phyloP scores from a whole-genome alignment of 2,329 filamentous ascomycete genomes.

The Pseudopithomyces maydicus region DNA sequence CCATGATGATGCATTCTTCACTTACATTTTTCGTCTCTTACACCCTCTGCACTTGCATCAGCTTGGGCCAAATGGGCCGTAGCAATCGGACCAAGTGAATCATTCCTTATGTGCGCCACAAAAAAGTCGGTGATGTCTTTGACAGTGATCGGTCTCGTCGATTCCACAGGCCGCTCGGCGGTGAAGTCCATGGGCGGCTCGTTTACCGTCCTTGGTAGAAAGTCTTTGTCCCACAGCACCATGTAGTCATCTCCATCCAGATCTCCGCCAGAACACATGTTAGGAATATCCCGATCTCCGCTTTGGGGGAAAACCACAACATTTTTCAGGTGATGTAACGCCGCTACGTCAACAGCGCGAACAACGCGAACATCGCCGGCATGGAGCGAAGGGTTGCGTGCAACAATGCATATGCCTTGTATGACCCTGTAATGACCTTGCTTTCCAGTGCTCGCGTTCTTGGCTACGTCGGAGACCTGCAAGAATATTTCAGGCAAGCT shows the following conservation, averaged over 20 bases:
- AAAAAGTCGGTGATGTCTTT: conserved; percentile 84
- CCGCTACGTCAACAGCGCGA: conserved; percentile 74
- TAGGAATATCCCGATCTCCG: conserved; percentile 82
- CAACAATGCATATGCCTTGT: conserved; percentile 78
- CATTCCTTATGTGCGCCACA: conserved; percentile 89
- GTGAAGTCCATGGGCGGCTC: conserved; percentile 78
- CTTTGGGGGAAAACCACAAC: conserved; percentile 85
- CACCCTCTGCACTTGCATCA: conserved; percentile 66
- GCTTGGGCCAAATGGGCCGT: conserved; percentile 79
- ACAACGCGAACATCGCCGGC: conserved; percentile 91
- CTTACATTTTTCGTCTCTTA: conserved; percentile 71
- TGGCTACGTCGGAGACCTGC: conserved; percentile 67
- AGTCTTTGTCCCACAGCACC: conserved; percentile 82
- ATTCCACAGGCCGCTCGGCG: conserved; percentile 59
- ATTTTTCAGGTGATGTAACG: conserved; percentile 77
- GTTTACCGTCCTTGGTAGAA: conserved; percentile 71
- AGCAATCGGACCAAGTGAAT: conserved; percentile 79
- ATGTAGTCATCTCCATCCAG: conserved; percentile 96
- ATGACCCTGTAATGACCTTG: conserved; percentile 67
- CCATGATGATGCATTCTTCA: conserved; percentile 6
- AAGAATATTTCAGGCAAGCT: conserved; percentile 84
- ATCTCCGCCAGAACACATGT: conserved; percentile 96
- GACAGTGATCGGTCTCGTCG: conserved; percentile 68
- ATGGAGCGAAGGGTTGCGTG: conserved; percentile 91
- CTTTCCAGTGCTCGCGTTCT: conserved; percentile 37